A percentile compares a stretch with the other conserved stretches of the same genome.
These are phyloP conservation scores for Xanthoconium purpureum DNA, from an alignment of 768 basidiomycete species.

Conservation along the genomic window DNA sequence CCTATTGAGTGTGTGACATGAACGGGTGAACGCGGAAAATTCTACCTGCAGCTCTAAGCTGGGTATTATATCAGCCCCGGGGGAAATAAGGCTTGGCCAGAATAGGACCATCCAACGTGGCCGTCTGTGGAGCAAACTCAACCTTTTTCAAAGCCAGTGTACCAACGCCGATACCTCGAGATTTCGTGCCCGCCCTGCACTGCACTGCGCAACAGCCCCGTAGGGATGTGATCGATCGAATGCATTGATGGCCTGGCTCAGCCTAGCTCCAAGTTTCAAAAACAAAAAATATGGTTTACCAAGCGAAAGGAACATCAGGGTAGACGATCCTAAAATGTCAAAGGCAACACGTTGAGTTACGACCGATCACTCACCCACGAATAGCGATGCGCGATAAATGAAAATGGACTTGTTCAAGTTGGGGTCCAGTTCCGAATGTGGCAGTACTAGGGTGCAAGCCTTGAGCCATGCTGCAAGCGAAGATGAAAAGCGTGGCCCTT, in stretches of 20 bases:
- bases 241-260: constrained; percentile 6
- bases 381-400: constrained; percentile 18
- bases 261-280: neutral
- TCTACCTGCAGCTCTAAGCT: neutral
- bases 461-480: constrained; percentile 8
- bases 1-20: constrained; percentile 3
- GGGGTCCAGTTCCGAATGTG: constrained; percentile 9
- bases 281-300: neutral
- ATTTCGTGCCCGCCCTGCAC: constrained; percentile 21
- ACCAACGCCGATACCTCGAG: constrained; percentile 24
- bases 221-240: constrained; percentile 15
- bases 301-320: constrained; percentile 2
- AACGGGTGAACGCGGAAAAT: constrained; percentile 7
- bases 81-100: constrained; percentile 9
- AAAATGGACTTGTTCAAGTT: constrained; percentile 6
- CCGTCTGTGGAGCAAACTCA: constrained; percentile 5
- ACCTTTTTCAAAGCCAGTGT: constrained; percentile 13
- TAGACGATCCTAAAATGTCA: too few species aligned
- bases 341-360: constrained; percentile 5
- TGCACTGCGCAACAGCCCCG: neutral
- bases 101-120: constrained; percentile 13
- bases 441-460: constrained; percentile 8
- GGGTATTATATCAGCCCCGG: constrained; percentile 11
- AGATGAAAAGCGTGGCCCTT: constrained; percentile 1
- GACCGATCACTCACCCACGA: neutral